Percentiles rank a stretch among this genome's conserved stretches.
Evolutionary conservation across 495 filamentous ascomycete species (phyloP).

Genomic region (Tetracladium marchalianum): DNA sequence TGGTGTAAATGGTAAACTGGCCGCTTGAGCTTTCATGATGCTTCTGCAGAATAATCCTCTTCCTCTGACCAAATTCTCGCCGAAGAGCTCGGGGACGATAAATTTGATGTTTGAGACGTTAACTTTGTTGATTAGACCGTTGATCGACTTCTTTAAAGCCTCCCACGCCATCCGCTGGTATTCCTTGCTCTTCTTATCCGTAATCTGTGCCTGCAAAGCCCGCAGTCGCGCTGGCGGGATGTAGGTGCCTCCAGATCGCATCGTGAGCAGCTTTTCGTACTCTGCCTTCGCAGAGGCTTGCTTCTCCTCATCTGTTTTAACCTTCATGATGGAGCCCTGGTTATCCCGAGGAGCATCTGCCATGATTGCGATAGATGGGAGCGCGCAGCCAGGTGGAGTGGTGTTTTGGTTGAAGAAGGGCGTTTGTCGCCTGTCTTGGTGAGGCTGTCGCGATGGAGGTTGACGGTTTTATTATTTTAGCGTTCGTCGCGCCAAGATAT

Average conservation of each 20-base stretch:
- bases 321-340: constrained; percentile 15
- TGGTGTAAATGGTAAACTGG: constrained; percentile 90
- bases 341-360: constrained; percentile 30
- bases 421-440: constrained; percentile 11
- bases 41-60: constrained; percentile 87
- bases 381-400: constrained; percentile 28
- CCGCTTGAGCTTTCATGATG: constrained; percentile 95
- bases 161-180: constrained; percentile 99
- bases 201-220: constrained; percentile 91
- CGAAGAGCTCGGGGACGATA: constrained; percentile 91
- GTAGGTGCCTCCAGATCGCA: constrained; percentile 91
- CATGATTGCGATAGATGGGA: constrained; percentile 47
- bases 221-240: constrained; percentile 87
- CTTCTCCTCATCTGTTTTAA: constrained; percentile 72
- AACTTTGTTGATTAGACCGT: constrained; percentile 97
- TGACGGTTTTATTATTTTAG: constrained; percentile 20
- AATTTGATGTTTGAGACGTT: constrained; percentile 96
- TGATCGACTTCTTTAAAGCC: constrained; percentile 96
- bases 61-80: constrained; percentile 85
- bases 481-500: constrained; percentile 17
- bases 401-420: not conserved
- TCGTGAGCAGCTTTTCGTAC: constrained; percentile 79
- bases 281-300: constrained; percentile 72
- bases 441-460: constrained; percentile 18
- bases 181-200: constrained; percentile 90